Evolutionary conservation across 2,329 filamentous ascomycete species (phyloP), one percentile per base, ranked within the genome.

Genomic region (Leptographium flavum): DNA sequence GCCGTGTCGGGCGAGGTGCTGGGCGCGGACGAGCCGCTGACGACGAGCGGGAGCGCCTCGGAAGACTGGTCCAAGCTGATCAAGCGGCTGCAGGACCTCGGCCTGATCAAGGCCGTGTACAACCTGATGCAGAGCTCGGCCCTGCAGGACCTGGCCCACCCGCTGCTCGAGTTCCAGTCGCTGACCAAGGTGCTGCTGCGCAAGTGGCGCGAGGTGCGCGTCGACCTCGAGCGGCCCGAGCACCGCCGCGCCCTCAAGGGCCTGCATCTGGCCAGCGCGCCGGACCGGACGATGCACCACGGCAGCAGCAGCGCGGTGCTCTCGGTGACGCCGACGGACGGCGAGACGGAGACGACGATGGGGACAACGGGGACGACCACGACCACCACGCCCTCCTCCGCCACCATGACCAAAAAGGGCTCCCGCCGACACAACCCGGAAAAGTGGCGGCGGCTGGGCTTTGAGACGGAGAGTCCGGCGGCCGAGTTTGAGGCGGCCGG

Each of bases 61-160:
- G 79, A 85, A 49, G 90, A 96, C 56, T 96, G 92, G 88, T 85
- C 87, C 41, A 92, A 85, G 56, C 93, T 96, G 56, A 88, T 98
- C 62, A 94, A 94, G 67, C 74, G 81, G 52, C 64, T 98, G 53
- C 92, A 96, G 61, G 90, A 96, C 63, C 66, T 96, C 27, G 92
- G 90, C 1, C 77, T 96, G 33, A 94, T 96, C 52, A 86, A 87
- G 61, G 85, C 87, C 10, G 90, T 94, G 14, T 95, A 87, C 61
- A 77, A 78, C 52, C 74, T 98, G 46, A 95, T 96, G 87, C 88
- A 94, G 65, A 88, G 88, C 56, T 90, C 87, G 25, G 82, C 87
- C 2, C 69, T 96, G 51, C 87, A 94, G 55, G 92, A 98, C 62
- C 68, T 94, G 45, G 87, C 87, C 11, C 83, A 90, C 56, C 87